A percentile compares a stretch with the other conserved stretches of the same genome.
phyloP scores from a whole-genome alignment of 139 green algal genomes.

The Picochlorum sp. region DNA sequence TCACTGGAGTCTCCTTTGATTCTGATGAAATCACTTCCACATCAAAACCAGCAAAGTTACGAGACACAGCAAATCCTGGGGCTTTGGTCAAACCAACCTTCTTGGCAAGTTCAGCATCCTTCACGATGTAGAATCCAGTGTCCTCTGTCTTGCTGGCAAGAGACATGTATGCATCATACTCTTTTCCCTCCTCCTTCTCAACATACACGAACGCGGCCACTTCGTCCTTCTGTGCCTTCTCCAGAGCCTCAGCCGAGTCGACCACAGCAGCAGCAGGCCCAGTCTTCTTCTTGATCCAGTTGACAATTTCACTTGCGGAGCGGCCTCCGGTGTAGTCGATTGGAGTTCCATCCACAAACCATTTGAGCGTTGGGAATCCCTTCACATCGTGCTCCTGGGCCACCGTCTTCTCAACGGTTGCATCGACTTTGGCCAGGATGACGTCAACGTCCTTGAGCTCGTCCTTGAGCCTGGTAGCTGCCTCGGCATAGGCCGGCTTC shows the following conservation, averaged over 20 bases:
- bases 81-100: conserved; percentile 43
- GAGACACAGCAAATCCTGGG: conserved; percentile 42
- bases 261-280: conserved; percentile 59
- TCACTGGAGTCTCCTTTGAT: conserved; percentile 9
- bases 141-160: conserved; percentile 42
- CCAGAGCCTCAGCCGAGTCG: conserved; percentile 32
- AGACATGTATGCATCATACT: conserved; percentile 45
- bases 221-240: conserved; percentile 30
- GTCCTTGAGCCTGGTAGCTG: conserved; percentile 55
- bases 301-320: conserved; percentile 58
- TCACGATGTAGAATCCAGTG: conserved; percentile 47
- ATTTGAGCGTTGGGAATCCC: conserved; percentile 82
- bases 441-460: conserved; percentile 29
- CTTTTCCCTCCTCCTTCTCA: conserved; percentile 48
- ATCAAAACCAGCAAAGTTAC: conserved; percentile 50
- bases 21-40: conserved; percentile 23
- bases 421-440: conserved; percentile 73
- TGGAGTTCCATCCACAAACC: conserved; percentile 70
- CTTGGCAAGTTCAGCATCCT: conserved; percentile 47
- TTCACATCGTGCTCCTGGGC: conserved; percentile 43
- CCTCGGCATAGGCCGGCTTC: conserved; percentile 63
- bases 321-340: conserved; percentile 65
- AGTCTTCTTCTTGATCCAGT: conserved; percentile 86
- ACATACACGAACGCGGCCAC: conserved; percentile 58
- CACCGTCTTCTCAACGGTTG: conserved; percentile 53